Evolutionary conservation across 1,284 basidiomycete genomes (phyloP), one percentile per base, ranked within the genome.

Genomic region (Cerioporus squamosus): DNA sequence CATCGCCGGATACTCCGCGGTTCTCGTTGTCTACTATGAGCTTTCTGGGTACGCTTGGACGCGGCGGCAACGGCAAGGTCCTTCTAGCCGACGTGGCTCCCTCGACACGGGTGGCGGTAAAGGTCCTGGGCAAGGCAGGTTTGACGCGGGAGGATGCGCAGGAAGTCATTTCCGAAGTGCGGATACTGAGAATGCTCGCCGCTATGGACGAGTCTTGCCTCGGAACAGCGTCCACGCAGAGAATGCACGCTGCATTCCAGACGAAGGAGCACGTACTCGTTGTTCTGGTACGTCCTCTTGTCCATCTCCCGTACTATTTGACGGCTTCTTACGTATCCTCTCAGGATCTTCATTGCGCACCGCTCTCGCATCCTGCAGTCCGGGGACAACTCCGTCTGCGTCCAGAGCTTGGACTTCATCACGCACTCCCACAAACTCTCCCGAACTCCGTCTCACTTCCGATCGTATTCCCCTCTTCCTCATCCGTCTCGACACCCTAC

Each of bases 21-120:
- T 46, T 38, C 53, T 55, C 51, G 2, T 22, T 60, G 8, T 59
- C 62, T 5, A 52, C 53, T 39, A 38, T 64, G 29, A 36, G 10
- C 5, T 55, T 66, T 23, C 44, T 55, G 1, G 62, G 65, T 0
- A 66, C 65, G 4, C 52, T 66, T 2, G 65, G 65, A 15, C 58
- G 60, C 10, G 65, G 65, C 7, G 65, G 55, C 18, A 62, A 60
- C 23, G 65, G 62, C 44, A 66, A 66, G 42, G 65, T 66, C 7
- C 59, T 66, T n/a, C 44, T 66, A 4, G 62, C 65, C 6, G 57
- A 66, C 15, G 17, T 42, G 0, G 29, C 51, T 20, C 3, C 46
- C 20, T 42, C 42, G 17, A 44, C 20, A 4, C 48, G 44, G 18
- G 53, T 65, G 4, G 65, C 65, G 5, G 65, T 64, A 9, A 66